phyloP scores from a whole-genome alignment of 352 stramenopile species.

The Phytophthora idaei region DNA sequence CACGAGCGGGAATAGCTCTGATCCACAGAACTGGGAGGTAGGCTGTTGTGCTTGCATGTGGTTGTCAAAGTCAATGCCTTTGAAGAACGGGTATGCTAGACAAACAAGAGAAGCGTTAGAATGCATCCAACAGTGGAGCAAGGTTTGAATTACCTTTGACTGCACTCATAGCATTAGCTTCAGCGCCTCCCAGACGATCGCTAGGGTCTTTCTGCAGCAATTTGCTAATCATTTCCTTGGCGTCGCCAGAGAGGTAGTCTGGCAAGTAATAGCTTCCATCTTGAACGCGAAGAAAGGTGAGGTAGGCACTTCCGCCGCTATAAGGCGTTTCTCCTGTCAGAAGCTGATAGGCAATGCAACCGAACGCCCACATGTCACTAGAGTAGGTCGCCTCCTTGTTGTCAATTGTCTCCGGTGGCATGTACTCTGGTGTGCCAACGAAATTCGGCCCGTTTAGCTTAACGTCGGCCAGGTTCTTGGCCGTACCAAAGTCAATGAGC shows the following conservation, averaged over 20 bases:
- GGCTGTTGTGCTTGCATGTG: conserved; percentile 58
- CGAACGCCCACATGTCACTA: conserved; percentile 80
- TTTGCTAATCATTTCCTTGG: conserved; percentile 66
- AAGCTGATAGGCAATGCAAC: conserved; percentile 81
- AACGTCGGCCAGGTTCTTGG: conserved; percentile 68
- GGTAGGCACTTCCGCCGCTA: conserved; percentile 75
- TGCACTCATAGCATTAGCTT: conserved; percentile 38
- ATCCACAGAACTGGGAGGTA: conserved; percentile 45
- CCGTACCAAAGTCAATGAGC: conserved; percentile 87
- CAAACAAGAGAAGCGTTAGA: conserved; percentile 5
- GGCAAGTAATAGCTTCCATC: conserved; percentile 62
- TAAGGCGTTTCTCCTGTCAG: conserved; percentile 83
- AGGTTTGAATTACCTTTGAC: conserved; percentile 61
- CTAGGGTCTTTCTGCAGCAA: conserved; percentile 57
- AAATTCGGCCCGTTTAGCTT: conserved; percentile 85
- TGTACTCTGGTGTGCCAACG: conserved; percentile 90
- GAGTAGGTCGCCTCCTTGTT: conserved; percentile 70
- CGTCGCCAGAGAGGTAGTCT: conserved; percentile 62
- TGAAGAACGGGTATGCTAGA: conserved; percentile 80
- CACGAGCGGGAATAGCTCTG: conserved; percentile 51
- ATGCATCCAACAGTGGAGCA: background rate
- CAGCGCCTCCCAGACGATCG: conserved; percentile 35
- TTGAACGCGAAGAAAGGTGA: conserved; percentile 82
- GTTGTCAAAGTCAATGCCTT: conserved; percentile 62
- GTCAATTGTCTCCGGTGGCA: conserved; percentile 86